These are phyloP conservation scores for Rostrohypoxylon terebratum DNA, from an alignment of 495 filamentous ascomycete species.

Conservation along the genomic window DNA sequence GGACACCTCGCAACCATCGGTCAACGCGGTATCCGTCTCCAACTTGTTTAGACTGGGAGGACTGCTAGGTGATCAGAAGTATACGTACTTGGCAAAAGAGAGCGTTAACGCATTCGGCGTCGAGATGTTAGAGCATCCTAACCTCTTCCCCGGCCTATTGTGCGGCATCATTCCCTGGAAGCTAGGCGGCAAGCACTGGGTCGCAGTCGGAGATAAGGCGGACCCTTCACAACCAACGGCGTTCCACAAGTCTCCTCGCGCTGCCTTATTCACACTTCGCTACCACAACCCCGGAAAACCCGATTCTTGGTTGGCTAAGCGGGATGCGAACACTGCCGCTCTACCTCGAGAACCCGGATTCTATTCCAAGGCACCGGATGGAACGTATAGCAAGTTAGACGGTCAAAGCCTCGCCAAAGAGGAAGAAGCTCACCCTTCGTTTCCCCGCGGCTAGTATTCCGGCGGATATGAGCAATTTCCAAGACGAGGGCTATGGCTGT, in stretches of 20 bases:
- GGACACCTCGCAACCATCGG: constrained; percentile 87
- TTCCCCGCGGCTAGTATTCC: neutral
- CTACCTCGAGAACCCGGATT: constrained; percentile 24
- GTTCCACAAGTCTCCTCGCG: constrained; percentile 45
- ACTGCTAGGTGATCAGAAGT: constrained; percentile 74
- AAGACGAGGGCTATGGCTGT: neutral
- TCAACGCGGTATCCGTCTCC: constrained; percentile 83
- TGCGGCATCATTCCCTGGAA: constrained; percentile 75
- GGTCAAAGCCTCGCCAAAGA: neutral
- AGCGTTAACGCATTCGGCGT: constrained; percentile 87
- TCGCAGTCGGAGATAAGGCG: constrained; percentile 37
- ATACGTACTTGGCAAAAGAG: constrained; percentile 72
- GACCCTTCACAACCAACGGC: constrained; percentile 4
- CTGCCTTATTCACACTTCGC: constrained; percentile 45
- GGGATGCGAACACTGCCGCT: constrained; percentile 28
- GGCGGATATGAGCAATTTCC: neutral
- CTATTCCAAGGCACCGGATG: constrained; percentile 20
- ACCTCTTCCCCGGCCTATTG: constrained; percentile 84
- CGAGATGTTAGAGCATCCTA: constrained; percentile 92
- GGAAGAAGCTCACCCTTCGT: neutral
- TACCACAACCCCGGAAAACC: constrained; percentile 32
- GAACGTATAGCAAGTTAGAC: constrained; percentile 22
- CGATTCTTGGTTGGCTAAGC: constrained; percentile 39
- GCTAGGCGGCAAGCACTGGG: constrained; percentile 60
- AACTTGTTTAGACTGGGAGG: constrained; percentile 85